Conservation (phyloP, 306 rosid genomes). For the Gillenia trifoliata region DNA sequence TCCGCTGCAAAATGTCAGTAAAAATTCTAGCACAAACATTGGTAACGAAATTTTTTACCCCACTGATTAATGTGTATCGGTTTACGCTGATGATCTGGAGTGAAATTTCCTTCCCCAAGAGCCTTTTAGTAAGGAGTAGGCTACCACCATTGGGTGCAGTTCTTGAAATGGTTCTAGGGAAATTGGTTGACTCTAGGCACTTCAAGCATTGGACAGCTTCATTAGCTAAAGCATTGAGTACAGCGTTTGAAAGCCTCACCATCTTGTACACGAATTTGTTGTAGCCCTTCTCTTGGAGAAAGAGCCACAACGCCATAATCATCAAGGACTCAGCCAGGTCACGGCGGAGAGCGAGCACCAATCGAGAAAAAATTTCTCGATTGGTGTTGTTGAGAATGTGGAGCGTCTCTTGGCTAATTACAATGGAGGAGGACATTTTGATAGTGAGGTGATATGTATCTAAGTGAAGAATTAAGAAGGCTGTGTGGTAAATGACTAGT, state of each 20-base stretch:
- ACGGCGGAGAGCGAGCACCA: slow-evolving; percentile 23
- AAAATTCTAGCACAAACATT: slow-evolving; percentile 40
- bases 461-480: neutral
- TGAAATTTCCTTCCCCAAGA: slow-evolving; percentile 26
- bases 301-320: slow-evolving; percentile 56
- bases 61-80: slow-evolving; percentile 31
- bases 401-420: slow-evolving; percentile 14
- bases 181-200: slow-evolving; percentile 21
- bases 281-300: slow-evolving; percentile 35
- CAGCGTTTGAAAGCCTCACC: neutral
- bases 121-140: slow-evolving; percentile 26
- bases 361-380: slow-evolving; percentile 29
- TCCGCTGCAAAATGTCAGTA: slow-evolving; percentile 36
- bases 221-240: slow-evolving; percentile 22
- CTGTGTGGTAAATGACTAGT: neutral
- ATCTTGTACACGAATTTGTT: slow-evolving; percentile 22
- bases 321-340: slow-evolving; percentile 31
- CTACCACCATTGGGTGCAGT: neutral
- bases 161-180: neutral
- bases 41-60: slow-evolving; percentile 38
- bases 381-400: slow-evolving; percentile 32
- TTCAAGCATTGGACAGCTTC: slow-evolving; percentile 44
- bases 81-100: slow-evolving; percentile 26
- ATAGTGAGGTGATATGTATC: neutral
- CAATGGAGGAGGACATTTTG: neutral